phyloP scores from a whole-genome alignment of 78 protist genomes.

The Trichosphaerium sp. region DNA sequence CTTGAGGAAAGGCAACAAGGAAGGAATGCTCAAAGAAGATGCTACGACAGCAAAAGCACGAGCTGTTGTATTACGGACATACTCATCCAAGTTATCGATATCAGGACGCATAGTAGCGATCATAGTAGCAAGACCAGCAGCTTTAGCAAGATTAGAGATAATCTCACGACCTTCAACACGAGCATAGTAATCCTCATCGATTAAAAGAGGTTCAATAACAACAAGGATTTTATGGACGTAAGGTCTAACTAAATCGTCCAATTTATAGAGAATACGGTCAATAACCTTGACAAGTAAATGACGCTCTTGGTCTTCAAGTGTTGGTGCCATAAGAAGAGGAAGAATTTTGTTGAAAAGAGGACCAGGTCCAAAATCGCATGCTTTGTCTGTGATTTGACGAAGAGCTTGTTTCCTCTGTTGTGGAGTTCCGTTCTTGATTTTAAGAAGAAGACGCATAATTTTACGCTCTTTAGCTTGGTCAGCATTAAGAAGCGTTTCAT shows the following conservation, averaged over 20 bases:
- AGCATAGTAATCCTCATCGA: conserved; percentile 95
- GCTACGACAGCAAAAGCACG: conserved; percentile 97
- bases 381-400: conserved; percentile 88
- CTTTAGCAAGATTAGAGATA: conserved; percentile 92
- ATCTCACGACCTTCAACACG: conserved; percentile 97
- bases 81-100: conserved; percentile 87
- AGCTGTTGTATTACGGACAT: conserved; percentile 97
- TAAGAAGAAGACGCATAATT: conserved; percentile 67
- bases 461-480: conserved; percentile 80
- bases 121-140: conserved; percentile 98
- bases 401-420: conserved; percentile 92
- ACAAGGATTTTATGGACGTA: conserved; percentile 89
- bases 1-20: conserved; percentile 88
- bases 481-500: conserved; percentile 43
- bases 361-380: conserved; percentile 94
- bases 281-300: conserved; percentile 96
- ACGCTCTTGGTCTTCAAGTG: conserved; percentile 96
- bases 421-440: conserved; percentile 96
- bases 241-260: conserved; percentile 95
- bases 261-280: conserved; percentile 88
- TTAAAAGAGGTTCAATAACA: conserved; percentile 94
- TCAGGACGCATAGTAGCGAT: conserved; percentile 95
- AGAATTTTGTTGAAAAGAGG: conserved; percentile 89
- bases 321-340: conserved; percentile 86
- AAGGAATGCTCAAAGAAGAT: conserved; percentile 91